Conservation (phyloP, 106 monocot species). For the Acorus calamus region DNA sequence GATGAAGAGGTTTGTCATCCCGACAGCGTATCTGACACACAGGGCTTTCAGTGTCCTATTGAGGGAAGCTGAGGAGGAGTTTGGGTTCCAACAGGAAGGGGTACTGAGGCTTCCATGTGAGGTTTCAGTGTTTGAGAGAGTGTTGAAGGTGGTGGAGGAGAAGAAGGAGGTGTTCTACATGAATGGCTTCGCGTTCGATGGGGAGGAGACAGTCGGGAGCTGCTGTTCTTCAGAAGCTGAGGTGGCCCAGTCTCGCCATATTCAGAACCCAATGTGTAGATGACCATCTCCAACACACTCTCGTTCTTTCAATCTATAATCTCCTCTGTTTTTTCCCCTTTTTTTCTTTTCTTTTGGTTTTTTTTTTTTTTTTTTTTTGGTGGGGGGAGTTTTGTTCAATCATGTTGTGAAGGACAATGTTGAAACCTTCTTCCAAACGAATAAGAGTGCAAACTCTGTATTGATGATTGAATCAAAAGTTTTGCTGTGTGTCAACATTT, state of each 20-base stretch:
- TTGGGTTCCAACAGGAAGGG: constrained; percentile 53
- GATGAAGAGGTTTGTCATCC: constrained; percentile 52
- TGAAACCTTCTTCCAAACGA: too few relatives aligned
- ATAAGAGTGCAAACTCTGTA: too few relatives aligned
- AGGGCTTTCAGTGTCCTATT: constrained; percentile 37
- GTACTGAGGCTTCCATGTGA: constrained; percentile 49
- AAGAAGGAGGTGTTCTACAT: constrained; percentile 16
- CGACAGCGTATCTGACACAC: constrained; percentile 45
- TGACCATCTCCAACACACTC: background rate
- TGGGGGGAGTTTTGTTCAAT: too few relatives aligned
- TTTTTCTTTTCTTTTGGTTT: too few relatives aligned
- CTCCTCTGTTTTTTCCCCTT: too few relatives aligned
- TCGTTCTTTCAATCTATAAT: too few relatives aligned
- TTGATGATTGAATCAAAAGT: too few relatives aligned
- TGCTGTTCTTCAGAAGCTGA: constrained; percentile 24
- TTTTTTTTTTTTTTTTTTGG: too few relatives aligned
- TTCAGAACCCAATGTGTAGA: constrained; percentile 17
- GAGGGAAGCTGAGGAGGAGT: constrained; percentile 54
- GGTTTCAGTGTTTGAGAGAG: constrained; percentile 38
- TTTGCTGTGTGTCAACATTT: too few relatives aligned
- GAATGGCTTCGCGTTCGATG: too few relatives aligned
- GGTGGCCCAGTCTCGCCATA: constrained; percentile 4
- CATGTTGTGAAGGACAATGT: too few relatives aligned
- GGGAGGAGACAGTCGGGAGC: too few relatives aligned
- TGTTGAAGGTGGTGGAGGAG: constrained; percentile 33